phyloP scores from a whole-genome alignment of 176 grass and related monocot species.

The Pontederia crassipes region DNA sequence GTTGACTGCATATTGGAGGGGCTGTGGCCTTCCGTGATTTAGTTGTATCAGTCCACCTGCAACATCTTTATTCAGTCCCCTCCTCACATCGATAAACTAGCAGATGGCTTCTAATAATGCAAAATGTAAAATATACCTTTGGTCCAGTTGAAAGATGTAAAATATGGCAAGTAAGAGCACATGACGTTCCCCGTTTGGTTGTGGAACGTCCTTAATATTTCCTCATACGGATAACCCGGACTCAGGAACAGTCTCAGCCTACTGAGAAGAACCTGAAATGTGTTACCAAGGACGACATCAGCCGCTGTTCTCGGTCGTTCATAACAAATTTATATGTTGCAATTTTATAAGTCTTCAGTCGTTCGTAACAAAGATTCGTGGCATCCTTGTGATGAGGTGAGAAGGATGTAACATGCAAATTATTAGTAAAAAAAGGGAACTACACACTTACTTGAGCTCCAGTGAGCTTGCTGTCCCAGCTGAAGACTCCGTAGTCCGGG shows the following conservation, averaged over 20 bases:
- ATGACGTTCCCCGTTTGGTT: conserved; percentile 81
- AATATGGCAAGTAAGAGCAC: conserved; percentile 66
- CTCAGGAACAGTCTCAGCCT: conserved; percentile 80
- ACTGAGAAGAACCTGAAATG: conserved; percentile 76
- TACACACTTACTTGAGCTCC: conserved; percentile 44
- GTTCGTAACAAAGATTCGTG: not conserved
- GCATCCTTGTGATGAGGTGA: not conserved
- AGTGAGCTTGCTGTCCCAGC: conserved; percentile 92
- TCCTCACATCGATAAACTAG: not conserved
- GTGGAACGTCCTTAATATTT: conserved; percentile 83
- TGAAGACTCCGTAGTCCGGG: conserved; percentile 80
- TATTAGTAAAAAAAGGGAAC: not conserved
- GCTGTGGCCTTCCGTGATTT: conserved; percentile 81
- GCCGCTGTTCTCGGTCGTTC: too few relatives aligned
- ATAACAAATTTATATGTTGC: too few relatives aligned
- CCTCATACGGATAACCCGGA: conserved; percentile 90
- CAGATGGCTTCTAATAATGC: not conserved
- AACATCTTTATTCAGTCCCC: conserved; percentile 13
- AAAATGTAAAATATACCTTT: conserved; percentile 35
- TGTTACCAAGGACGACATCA: too few relatives aligned
- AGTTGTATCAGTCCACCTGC: conserved; percentile 87
- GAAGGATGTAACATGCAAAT: not conserved
- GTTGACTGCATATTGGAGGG: conserved; percentile 82
- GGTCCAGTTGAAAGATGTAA: conserved; percentile 80
- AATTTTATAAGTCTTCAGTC: too few relatives aligned